Base-by-base conservation (phyloP, 2,329 filamentous ascomycete species). In the Stemphylium beticola region DNA sequence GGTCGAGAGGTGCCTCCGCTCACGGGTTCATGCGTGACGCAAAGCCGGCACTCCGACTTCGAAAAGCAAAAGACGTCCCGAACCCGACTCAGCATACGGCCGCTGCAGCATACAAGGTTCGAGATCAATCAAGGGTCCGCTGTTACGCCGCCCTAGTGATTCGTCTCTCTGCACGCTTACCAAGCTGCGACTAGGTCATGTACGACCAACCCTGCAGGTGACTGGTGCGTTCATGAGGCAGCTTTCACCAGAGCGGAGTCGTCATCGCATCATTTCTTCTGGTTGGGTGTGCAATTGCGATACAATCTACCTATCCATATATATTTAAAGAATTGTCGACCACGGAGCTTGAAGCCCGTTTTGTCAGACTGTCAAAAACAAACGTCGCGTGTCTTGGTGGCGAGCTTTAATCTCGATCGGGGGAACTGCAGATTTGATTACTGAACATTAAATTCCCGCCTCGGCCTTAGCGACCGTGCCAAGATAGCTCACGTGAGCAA, bases 91-190 rank as follows among this genome's bases (percentile, higher is more conserved):
- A 32, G n/a, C 29, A 24, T 26, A 38, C 53, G 24, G 40, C 48
- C 42, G 26, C 34, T 32, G 33, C 42, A 52, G 41, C 40, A 43
- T 26, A 43, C 39, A 49, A 38, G 47, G 41, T 46, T 51, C 47
- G 38, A 38, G 31, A 43, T 38, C 38, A 36, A 43, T 33, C 54
- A 54, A 55, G 48, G 51, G 51, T 41, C 36, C 32, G 48, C 41
- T 32, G 58, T 52, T 47, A 53, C 53, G 57, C 49, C 15, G 22
- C 14, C 15, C 31, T 44, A 36, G 17, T 41, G 32, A 32, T 26
- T 40, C 40, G n/a, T n/a, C 45, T 41, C 51, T 45, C 18, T 22
- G 48, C 44, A 57, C 50, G 53, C 53, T 57, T 36, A 57, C 50
- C 46, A 62, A 55, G 51, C 45, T 29, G 18, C 31, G 34, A 32